Percentiles rank a stretch among this genome's conserved stretches.
These are phyloP conservation scores for Chlorella ohadii DNA, from an alignment of 139 green algal species.

Conservation along the genomic window DNA sequence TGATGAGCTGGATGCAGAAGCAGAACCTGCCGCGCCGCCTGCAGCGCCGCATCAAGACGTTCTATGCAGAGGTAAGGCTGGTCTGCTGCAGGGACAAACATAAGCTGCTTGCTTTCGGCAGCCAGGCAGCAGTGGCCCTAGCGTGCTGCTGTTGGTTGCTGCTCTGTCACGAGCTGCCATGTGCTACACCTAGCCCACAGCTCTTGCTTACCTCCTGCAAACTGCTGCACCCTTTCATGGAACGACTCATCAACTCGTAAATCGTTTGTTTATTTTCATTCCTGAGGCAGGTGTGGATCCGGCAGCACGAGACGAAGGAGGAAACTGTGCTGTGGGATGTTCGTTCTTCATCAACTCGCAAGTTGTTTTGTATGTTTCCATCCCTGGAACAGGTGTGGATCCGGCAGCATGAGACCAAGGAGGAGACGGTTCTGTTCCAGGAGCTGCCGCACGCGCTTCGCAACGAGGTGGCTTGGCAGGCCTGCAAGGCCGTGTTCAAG, in stretches of 20 bases:
- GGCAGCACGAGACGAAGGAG: constrained; percentile 39
- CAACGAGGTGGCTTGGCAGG: constrained; percentile 44
- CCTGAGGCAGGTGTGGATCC: constrained; percentile 58
- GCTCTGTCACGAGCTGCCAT: no score
- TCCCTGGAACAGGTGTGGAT: constrained; percentile 58
- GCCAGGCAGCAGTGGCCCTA: no score
- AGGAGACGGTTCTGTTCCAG: constrained; percentile 41
- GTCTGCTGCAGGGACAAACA: no score
- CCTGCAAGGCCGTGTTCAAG: constrained; percentile 1
- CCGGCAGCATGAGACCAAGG: constrained; percentile 35
- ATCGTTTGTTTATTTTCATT: no score
- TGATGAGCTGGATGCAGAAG: constrained; percentile 42
- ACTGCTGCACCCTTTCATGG: no score
- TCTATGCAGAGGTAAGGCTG: constrained; percentile 37
- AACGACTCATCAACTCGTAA: no score
- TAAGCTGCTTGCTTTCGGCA: no score
- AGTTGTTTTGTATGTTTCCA: no score
- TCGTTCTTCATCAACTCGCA: no score
- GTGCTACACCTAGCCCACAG: no score
- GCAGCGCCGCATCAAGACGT: constrained; percentile 38
- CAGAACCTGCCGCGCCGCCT: constrained; percentile 25
- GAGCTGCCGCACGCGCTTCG: constrained; percentile 42
- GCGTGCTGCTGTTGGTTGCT: no score
- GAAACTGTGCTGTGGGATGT: constrained; percentile 24
- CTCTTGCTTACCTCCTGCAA: no score